Evolutionary conservation across 345 rosid genomes (phyloP).

Genomic region (Clarkia xantiana): DNA sequence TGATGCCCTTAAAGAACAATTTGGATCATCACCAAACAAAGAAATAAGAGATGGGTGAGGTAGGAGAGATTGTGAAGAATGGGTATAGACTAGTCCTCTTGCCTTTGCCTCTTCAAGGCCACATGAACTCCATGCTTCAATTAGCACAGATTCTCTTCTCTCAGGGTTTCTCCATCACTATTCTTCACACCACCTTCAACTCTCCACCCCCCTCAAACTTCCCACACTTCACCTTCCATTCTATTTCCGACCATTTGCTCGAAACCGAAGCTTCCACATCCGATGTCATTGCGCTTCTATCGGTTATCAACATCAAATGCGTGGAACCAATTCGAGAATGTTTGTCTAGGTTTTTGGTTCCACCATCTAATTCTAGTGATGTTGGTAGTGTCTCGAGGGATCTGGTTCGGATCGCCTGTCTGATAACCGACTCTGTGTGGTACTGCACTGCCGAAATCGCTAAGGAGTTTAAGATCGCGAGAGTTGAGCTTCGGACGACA

Average conservation of each 20-base stretch:
- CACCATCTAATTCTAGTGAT: background rate
- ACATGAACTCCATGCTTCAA: conserved; percentile 47
- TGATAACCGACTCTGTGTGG: conserved; percentile 39
- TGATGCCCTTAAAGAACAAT: no score
- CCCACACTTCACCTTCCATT: conserved; percentile 34
- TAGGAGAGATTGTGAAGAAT: background rate
- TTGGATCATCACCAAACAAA: no score
- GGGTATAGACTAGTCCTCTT: conserved; percentile 27
- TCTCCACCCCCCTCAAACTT: conserved; percentile 28
- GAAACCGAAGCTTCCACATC: conserved; percentile 3
- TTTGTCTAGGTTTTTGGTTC: conserved; percentile 20
- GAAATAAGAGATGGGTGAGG: conserved; percentile 5
- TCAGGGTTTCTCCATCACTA: conserved; percentile 40
- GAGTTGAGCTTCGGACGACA: conserved; percentile 30
- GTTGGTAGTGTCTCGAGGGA: no score
- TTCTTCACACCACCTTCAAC: conserved; percentile 40
- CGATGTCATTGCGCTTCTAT: conserved; percentile 12
- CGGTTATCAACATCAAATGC: conserved; percentile 21
- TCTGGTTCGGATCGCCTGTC: conserved; percentile 24
- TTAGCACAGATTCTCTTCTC: conserved; percentile 38
- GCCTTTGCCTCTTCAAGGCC: conserved; percentile 49
- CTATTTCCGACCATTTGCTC: conserved; percentile 18
- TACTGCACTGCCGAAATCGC: conserved; percentile 21
- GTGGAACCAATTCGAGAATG: conserved; percentile 20
- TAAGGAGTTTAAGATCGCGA: conserved; percentile 22